Conservation (phyloP, 2,329 filamentous ascomycete species). For the Botryotinia globosa region DNA sequence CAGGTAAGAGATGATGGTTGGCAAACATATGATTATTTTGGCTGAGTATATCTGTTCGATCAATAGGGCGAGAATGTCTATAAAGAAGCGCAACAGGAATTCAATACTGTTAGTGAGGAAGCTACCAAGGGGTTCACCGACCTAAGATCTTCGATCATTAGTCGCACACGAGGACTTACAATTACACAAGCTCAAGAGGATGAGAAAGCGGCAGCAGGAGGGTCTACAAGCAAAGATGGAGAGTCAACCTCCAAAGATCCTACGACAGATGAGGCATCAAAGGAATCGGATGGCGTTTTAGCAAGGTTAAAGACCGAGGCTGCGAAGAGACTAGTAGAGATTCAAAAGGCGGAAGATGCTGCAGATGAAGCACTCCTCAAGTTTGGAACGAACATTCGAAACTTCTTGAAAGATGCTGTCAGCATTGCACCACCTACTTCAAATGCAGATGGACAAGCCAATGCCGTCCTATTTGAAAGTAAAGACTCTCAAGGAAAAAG, state of each 20-base stretch:
- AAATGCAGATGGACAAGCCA: slow-evolving; percentile 48
- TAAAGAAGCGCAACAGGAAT: slow-evolving; percentile 82
- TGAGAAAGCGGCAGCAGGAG: slow-evolving; percentile 27
- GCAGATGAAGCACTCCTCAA: slow-evolving; percentile 92
- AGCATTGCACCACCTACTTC: slow-evolving; percentile 73
- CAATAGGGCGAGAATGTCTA: slow-evolving; percentile 74
- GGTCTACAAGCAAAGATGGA: slow-evolving; percentile 28
- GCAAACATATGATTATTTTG: not conserved
- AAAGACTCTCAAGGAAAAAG: slow-evolving; percentile 87
- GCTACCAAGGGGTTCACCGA: slow-evolving; percentile 77
- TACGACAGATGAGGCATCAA: slow-evolving; percentile 47
- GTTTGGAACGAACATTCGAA: slow-evolving; percentile 84
- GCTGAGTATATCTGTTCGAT: slow-evolving; percentile 8
- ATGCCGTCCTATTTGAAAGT: slow-evolving; percentile 82
- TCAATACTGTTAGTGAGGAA: slow-evolving; percentile 73
- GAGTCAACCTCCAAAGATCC: slow-evolving; percentile 41
- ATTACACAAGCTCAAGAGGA: slow-evolving; percentile 42
- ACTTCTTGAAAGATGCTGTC: slow-evolving; percentile 88
- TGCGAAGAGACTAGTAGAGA: slow-evolving; percentile 78
- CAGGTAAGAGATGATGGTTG: slow-evolving; percentile 56
- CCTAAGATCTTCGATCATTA: slow-evolving; percentile 65
- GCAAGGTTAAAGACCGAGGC: slow-evolving; percentile 74
- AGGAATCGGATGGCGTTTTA: slow-evolving; percentile 63
- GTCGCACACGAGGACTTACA: slow-evolving; percentile 69
- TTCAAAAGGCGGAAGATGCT: slow-evolving; percentile 89